Conservation (phyloP, 2,329 filamentous ascomycete genomes). For the Tetracladium maxilliforme region DNA sequence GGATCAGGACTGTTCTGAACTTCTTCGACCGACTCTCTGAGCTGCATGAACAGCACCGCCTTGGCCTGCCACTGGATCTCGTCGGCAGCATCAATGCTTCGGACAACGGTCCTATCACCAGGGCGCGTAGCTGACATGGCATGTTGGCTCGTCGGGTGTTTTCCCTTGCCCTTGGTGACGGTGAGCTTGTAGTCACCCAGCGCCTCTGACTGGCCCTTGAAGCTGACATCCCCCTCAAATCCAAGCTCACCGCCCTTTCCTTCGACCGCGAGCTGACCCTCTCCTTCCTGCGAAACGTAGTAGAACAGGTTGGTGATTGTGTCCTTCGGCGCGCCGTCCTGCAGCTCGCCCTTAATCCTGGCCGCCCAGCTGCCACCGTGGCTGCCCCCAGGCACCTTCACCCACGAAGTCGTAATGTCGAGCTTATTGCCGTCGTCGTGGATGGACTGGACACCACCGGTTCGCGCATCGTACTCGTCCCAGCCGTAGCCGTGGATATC, state of each 20-base stretch:
- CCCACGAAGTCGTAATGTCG: constrained; percentile 84
- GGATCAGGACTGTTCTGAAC: constrained; percentile 41
- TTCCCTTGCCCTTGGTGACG: constrained; percentile 54
- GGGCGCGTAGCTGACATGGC: constrained; percentile 53
- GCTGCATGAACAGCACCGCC: constrained; percentile 44
- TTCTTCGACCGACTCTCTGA: constrained; percentile 50
- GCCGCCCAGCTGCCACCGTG: constrained; percentile 89
- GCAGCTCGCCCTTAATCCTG: constrained; percentile 67
- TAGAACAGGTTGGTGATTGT: constrained; percentile 69
- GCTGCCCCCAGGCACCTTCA: constrained; percentile 76
- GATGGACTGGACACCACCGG: constrained; percentile 77
- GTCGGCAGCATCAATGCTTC: constrained; percentile 50
- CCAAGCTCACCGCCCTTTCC: constrained; percentile 37
- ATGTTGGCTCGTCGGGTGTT: constrained; percentile 50
- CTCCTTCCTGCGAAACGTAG: constrained; percentile 68
- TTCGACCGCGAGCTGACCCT: constrained; percentile 48
- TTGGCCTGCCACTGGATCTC: constrained; percentile 77
- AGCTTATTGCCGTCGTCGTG: constrained; percentile 80
- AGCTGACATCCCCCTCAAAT: constrained; percentile 44
- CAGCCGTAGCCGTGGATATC: constrained; percentile 93
- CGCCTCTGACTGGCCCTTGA: constrained; percentile 54
- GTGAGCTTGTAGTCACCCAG: constrained; percentile 71
- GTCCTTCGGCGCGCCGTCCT: constrained; percentile 49
- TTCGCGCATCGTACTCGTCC: constrained; percentile 89
- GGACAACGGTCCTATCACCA: constrained; percentile 61